phyloP scores from a whole-genome alignment of 257 asterid species.

The Sherardia arvensis region DNA sequence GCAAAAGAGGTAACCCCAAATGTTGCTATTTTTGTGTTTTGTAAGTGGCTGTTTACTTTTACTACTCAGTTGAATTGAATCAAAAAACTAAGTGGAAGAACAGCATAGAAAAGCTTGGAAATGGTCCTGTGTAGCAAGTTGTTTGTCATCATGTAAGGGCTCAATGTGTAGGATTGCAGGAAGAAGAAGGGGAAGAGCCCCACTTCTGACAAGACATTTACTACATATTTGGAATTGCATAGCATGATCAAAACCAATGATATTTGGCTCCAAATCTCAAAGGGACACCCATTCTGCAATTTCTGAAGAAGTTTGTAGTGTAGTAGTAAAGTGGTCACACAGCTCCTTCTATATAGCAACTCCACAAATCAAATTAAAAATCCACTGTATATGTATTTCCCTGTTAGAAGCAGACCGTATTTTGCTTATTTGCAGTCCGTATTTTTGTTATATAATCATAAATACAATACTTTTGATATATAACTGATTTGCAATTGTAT shows the following conservation, averaged over 20 bases:
- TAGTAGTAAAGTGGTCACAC: conserved; percentile 4
- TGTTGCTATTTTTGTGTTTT: neutral
- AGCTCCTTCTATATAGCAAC: neutral
- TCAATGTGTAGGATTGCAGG: neutral
- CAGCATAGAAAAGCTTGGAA: neutral
- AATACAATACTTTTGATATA: too few species aligned
- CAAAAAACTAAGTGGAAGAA: neutral
- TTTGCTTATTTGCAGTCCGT: too few species aligned
- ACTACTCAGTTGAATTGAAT: neutral
- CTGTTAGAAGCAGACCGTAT: too few species aligned
- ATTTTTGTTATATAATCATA: too few species aligned
- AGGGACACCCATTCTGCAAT: conserved; percentile 2
- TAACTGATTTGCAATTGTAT: too few species aligned
- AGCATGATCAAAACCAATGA: conserved; percentile 8
- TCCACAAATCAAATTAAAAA: neutral
- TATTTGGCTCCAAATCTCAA: conserved; percentile 5
- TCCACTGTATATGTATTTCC: too few species aligned
- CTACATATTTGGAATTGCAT: conserved; percentile 2
- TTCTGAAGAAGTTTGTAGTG: neutral
- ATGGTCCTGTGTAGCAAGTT: neutral
- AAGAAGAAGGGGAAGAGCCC: neutral
- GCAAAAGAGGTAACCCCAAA: neutral
- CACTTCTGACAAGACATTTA: conserved; percentile 2
- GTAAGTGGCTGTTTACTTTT: neutral
- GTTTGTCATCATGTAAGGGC: neutral